Evolutionary conservation across 371 early-diverging fungal species (phyloP), one percentile per base, ranked within the genome.

Genomic region (Syncephalastrum sp.): DNA sequence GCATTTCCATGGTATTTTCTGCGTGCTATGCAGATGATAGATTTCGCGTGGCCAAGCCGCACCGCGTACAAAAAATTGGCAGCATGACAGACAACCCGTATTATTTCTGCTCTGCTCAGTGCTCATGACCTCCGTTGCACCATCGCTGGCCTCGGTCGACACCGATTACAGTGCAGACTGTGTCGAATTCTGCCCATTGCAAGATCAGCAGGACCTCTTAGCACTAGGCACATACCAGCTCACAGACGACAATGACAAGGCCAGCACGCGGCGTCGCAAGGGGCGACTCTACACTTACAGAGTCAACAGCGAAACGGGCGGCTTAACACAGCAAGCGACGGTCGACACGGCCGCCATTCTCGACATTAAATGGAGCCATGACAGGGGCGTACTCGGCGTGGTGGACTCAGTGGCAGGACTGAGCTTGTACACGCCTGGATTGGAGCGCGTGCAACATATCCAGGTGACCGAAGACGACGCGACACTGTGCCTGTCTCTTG

Each of bases 181-280:
- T 3, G 81, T 86, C 15, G 94, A 93, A 68, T 91, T 89, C 64
- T 88, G 90, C 61, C 94, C 94, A 1, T 71, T 82, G 29, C 3
- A 48, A 13, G 66, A 67, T 21, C 63, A 70, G 46, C 50, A 67
- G 4, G 67, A 82, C 24, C 67, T 82, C 21, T 62, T 89, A 5
- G 87, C 83, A 14, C 86, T 90, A 42, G 94, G 92, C 1, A 93
- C 94, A 1, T 93, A 93, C 63, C 91, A 93, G 63, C 77, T 93
- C 6, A 70, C 72, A 2, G 76, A 74, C 21, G 70, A 73, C 45
- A 41, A 60, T 27, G 44, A 67, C 54, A 72, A 76, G 54, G 38
- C 38, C 38, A 57, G 65, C 33, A 52, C 65, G 15, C 60, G 66
- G 21, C 47, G 68, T 15, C 69, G 79, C 12, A 79, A 75, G 60